These are phyloP conservation scores for Oenanthe javanica DNA, from an alignment of 140 eudicot genomes.

Conservation along the genomic window DNA sequence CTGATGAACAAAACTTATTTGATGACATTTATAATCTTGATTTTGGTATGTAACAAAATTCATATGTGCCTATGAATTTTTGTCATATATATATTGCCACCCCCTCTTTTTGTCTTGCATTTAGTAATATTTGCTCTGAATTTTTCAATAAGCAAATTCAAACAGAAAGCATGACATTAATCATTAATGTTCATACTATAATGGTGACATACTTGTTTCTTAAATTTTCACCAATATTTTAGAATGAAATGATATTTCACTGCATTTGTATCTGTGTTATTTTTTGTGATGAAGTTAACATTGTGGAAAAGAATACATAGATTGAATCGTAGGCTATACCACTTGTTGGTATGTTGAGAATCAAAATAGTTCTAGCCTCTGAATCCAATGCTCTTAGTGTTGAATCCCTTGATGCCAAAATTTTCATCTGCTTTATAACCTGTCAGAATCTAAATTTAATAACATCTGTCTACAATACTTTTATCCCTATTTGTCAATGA, in stretches of 20 bases:
- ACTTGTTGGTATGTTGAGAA: neutral
- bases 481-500: neutral
- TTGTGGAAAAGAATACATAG: neutral
- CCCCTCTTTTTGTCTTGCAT: neutral
- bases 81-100: neutral
- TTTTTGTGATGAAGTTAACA: neutral
- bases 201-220: neutral
- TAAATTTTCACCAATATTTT: neutral
- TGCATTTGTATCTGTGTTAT: neutral
- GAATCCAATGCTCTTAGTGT: neutral
- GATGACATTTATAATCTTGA: conserved; percentile 88
- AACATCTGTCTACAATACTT: neutral
- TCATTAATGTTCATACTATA: neutral
- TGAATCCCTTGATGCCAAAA: neutral
- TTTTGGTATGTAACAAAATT: conserved; percentile 43
- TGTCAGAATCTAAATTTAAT: neutral
- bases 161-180: neutral
- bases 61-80: neutral
- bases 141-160: neutral
- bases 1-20: conserved; percentile 76
- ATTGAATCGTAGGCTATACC: neutral
- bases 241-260: neutral
- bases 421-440: neutral
- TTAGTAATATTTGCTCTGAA: neutral
- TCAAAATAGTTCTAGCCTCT: neutral